A percentile compares a stretch with the other conserved stretches of the same genome.
Conservation (phyloP, 2,329 filamentous ascomycete species). For the Camillea tinctor region DNA sequence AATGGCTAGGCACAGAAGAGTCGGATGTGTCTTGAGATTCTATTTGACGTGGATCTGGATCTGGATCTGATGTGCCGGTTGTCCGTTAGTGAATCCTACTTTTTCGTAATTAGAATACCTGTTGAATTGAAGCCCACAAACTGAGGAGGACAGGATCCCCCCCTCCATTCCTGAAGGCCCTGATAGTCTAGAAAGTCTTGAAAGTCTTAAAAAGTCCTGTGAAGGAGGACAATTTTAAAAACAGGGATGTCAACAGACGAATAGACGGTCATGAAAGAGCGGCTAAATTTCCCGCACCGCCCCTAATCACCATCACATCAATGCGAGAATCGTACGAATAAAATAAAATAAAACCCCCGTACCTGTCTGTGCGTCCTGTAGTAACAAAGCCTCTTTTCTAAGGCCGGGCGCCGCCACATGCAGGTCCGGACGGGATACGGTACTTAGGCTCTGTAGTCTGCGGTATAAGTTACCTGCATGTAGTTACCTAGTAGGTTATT, state of each 20-base stretch:
- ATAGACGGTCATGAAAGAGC: neutral
- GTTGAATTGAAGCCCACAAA: conserved; percentile 2
- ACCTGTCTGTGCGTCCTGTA: neutral
- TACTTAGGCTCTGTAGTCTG: too few relatives aligned
- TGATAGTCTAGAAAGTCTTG: too few relatives aligned
- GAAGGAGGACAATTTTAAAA: too few relatives aligned
- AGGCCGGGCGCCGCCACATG: neutral
- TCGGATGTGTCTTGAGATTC: too few relatives aligned
- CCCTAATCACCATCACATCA: neutral
- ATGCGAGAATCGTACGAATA: neutral
- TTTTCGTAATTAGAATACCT: too few relatives aligned
- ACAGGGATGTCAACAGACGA: neutral
- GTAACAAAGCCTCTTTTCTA: neutral
- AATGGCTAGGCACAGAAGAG: neutral
- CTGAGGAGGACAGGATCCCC: conserved; percentile 3
- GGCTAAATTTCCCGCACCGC: neutral
- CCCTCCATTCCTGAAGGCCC: neutral
- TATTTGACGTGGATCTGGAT: too few relatives aligned
- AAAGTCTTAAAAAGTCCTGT: too few relatives aligned
- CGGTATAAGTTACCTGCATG: too few relatives aligned
- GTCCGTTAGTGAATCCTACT: neutral
- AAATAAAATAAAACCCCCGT: neutral
- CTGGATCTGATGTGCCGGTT: neutral
- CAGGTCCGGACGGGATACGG: neutral
- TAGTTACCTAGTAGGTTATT: too few relatives aligned